phyloP scores from a whole-genome alignment of 1,284 basidiomycete species.

The Ceratobasidium sp. region DNA sequence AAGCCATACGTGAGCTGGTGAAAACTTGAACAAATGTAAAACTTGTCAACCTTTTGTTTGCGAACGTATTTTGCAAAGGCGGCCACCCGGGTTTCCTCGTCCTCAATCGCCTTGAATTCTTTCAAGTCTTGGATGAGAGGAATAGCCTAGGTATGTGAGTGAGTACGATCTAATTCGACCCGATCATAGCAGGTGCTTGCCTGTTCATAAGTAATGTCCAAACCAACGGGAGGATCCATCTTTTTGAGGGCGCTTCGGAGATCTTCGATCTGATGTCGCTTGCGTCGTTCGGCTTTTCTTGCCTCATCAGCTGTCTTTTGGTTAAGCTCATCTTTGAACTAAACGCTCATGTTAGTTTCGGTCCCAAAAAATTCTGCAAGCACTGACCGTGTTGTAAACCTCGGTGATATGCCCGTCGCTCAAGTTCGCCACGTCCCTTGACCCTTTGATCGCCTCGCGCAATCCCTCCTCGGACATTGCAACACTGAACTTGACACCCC shows the following conservation, averaged over 20 bases:
- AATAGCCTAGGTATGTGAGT: constrained; percentile 65
- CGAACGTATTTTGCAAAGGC: constrained; percentile 90
- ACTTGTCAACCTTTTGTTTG: constrained; percentile 77
- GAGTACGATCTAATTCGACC: background rate
- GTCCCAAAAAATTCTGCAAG: constrained; percentile 6
- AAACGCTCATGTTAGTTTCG: constrained; percentile 17
- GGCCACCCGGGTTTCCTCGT: constrained; percentile 80
- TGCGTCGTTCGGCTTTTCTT: constrained; percentile 82
- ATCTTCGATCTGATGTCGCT: constrained; percentile 93
- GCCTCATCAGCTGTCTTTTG: constrained; percentile 85
- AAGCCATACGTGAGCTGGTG: constrained; percentile 24
- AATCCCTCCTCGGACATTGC: constrained; percentile 76
- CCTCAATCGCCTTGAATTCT: constrained; percentile 86
- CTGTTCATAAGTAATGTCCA: constrained; percentile 81
- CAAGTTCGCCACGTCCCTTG: constrained; percentile 65
- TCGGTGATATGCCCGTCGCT: constrained; percentile 68
- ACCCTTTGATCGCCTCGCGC: constrained; percentile 61
- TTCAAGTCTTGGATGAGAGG: constrained; percentile 82
- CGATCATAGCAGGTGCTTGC: constrained; percentile 58
- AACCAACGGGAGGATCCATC: constrained; percentile 81
- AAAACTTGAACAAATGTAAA: background rate
- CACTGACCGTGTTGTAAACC: constrained; percentile 76
- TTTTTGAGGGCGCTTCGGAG: constrained; percentile 96
- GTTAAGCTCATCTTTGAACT: constrained; percentile 47
- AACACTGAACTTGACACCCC: constrained; percentile 66